Base-by-base conservation (phyloP, 345 rosid genomes). In the Populus deltoides region DNA sequence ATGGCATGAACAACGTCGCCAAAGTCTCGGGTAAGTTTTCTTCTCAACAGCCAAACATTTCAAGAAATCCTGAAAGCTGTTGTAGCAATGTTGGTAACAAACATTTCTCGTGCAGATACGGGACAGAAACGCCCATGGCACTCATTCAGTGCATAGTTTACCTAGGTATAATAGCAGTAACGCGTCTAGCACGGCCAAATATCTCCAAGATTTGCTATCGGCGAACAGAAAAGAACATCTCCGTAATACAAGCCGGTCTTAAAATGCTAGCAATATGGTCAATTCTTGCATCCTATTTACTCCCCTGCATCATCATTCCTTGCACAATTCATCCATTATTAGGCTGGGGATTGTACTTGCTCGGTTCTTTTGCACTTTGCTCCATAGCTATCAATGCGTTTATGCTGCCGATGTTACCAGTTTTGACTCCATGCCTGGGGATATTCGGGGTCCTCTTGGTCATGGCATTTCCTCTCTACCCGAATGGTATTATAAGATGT, bases 381-480 rank as follows among this genome's bases (percentile, higher is more conserved):
- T 84, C 86, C 7, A 83, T 91, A 67, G 92, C 92, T 0, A 71
- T 93, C 79, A 92, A 91, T 35, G 81, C 88, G 7, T 92, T 92
- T 69, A 68, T 93, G 86, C 89, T 96, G 72, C 98, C 97, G 15
- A 70, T 72, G 74, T 49, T 89, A 9, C 85, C 84, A 0, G 97
- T 92, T 49, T 66, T 91, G 76, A 83, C 86, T 35, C 94, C 92
- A 0, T 89, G 90, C 92, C 29, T 92, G 27, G 91, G 88, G 74
- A 92, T 93, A 33, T 61, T 88, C 1, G 94, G 97, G 15, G 82
- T 86, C 20, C 97, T 96, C 45, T 76, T 92, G 15, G 93, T 89
- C 81, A 93, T 95, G 99, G 97, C 94, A 2, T 89, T 9, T 59
- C 98, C 98, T 10, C 88, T 86, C 89, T 92, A 93, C 84, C 77